These are phyloP conservation scores for Reticulascus tulasneorum DNA, from an alignment of 2,329 filamentous ascomycete species.

Conservation along the genomic window DNA sequence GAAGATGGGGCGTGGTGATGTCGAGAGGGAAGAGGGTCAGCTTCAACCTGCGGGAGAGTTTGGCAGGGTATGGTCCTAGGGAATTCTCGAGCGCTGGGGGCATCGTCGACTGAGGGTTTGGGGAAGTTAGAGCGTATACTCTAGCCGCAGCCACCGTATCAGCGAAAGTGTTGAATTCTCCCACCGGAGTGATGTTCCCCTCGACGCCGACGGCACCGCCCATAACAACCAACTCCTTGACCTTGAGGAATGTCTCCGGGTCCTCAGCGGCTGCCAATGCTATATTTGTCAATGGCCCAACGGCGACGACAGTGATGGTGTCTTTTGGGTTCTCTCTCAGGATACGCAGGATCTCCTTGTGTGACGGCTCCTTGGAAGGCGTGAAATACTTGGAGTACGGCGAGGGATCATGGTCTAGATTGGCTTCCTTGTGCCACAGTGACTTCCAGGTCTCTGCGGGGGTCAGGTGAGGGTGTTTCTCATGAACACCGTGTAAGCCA, in stretches of 20 bases:
- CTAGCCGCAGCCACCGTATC: constrained; percentile 75
- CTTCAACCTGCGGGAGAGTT: constrained; percentile 59
- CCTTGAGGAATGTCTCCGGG: constrained; percentile 80
- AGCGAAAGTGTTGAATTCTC: constrained; percentile 94
- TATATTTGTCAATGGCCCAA: constrained; percentile 91
- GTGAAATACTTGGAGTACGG: constrained; percentile 61
- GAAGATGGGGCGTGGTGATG: constrained; percentile 67
- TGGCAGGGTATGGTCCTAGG: constrained; percentile 59
- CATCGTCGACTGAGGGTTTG: constrained; percentile 72
- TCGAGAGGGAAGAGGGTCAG: constrained; percentile 73
- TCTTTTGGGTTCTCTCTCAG: constrained; percentile 76
- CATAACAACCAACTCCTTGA: constrained; percentile 93
- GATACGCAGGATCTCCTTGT: constrained; percentile 85
- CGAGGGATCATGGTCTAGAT: constrained; percentile 24
- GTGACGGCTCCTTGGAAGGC: constrained; percentile 68
- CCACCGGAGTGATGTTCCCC: constrained; percentile 81
- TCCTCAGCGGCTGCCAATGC: constrained; percentile 86
- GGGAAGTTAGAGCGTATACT: constrained; percentile 73
- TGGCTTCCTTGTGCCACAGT: constrained; percentile 50
- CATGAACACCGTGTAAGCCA: constrained; percentile 73
- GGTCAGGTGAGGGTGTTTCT: constrained; percentile 68
- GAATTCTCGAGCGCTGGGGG: constrained; percentile 57
- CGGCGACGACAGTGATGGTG: constrained; percentile 83
- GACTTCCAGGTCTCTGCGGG: constrained; percentile 71
- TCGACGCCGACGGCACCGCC: constrained; percentile 75